These are phyloP conservation scores for Benincasa hispida DNA, from an alignment of 306 rosid genomes.

Conservation along the genomic window DNA sequence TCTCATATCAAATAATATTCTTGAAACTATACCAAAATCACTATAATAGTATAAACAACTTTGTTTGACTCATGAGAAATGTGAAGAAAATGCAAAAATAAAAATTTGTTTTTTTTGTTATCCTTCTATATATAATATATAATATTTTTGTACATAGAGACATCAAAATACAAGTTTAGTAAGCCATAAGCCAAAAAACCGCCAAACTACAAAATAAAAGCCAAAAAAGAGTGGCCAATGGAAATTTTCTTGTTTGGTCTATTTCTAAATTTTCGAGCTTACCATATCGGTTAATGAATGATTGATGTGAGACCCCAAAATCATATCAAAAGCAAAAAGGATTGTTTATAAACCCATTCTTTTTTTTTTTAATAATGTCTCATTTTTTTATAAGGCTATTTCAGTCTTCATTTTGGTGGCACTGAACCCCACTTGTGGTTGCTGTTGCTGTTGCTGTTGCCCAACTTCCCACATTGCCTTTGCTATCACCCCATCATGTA, in stretches of 20 bases:
- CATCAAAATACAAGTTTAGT: constrained; percentile 7
- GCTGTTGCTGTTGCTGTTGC: constrained; percentile 18
- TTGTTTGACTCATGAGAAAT: too few relatives aligned
- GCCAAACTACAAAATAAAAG: background rate
- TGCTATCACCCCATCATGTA: constrained; percentile 37
- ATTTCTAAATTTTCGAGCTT: background rate
- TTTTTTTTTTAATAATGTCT: background rate
- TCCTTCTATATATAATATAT: background rate
- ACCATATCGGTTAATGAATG: constrained; percentile 21
- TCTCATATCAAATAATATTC: too few relatives aligned
- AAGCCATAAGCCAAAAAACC: background rate
- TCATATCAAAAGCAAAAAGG: constrained; percentile 10
- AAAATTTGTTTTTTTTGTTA: constrained; percentile 1
- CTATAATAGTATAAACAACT: too few relatives aligned
- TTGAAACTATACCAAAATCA: too few relatives aligned
- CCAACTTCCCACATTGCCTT: constrained; percentile 38
- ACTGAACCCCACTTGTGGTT: constrained; percentile 32
- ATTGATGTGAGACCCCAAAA: constrained; percentile 27
- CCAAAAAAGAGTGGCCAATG: background rate
- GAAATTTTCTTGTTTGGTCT: background rate
- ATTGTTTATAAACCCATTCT: background rate
- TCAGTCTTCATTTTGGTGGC: constrained; percentile 30
- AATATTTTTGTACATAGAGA: constrained; percentile 15
- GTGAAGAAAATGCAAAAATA: too few relatives aligned
- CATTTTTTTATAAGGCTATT: constrained; percentile 23